Conservation (phyloP, 352 stramenopile species). For the Saprolegnia diclina region DNA sequence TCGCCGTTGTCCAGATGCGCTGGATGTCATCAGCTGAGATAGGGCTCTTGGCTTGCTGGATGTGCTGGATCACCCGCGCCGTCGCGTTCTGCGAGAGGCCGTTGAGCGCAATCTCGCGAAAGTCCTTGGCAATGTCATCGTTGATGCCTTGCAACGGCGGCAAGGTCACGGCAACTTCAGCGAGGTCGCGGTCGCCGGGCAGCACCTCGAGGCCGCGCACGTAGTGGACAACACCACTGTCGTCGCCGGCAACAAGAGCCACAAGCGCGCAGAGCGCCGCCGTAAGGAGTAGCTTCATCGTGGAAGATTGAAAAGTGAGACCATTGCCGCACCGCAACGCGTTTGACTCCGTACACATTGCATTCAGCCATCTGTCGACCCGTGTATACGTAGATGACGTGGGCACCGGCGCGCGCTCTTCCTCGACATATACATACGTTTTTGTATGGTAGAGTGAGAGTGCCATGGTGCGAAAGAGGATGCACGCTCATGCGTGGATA, state of each 20-base stretch:
- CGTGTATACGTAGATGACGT: too few relatives aligned
- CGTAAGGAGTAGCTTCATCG: background rate
- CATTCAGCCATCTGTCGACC: too few relatives aligned
- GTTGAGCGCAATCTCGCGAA: background rate
- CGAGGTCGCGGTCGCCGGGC: background rate
- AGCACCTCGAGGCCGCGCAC: background rate
- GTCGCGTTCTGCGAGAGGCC: background rate
- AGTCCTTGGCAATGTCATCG: background rate
- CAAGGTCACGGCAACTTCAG: background rate
- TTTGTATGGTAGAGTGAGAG: too few relatives aligned
- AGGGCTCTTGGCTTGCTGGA: background rate
- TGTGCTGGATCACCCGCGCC: background rate
- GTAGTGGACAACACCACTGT: background rate
- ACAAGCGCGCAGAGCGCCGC: background rate
- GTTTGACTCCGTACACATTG: too few relatives aligned
- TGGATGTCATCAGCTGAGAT: background rate
- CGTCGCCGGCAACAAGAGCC: background rate
- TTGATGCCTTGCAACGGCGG: background rate
- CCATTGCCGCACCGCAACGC: too few relatives aligned
- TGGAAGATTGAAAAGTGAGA: background rate
- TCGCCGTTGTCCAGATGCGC: background rate
- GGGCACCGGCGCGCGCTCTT: too few relatives aligned
- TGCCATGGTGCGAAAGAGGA: too few relatives aligned
- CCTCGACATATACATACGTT: too few relatives aligned
- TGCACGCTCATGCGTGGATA: too few relatives aligned